Evolutionary conservation across 1,139 yeast species (phyloP), one percentile per base, ranked within the genome.

Genomic region (Nakaseomyces kungkrabaensis): DNA sequence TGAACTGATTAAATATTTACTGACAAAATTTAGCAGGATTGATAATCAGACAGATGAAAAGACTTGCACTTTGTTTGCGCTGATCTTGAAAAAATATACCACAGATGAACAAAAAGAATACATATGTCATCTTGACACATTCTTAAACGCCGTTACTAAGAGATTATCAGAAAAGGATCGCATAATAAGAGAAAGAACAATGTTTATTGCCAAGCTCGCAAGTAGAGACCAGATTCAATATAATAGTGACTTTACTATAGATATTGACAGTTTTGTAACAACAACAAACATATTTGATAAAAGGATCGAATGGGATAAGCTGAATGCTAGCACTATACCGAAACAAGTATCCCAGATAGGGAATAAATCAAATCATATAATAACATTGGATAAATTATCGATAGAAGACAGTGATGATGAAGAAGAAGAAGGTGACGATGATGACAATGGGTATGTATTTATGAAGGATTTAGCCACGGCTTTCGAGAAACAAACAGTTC

Each of bases 121-220:
- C 3, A 46, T 67, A 3, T 58, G 69, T 3, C 60, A 55, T 38
- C 55, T 58, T 22, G 46, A 59, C 13, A 24, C 46, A 1, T 69
- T 70, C 49, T 50, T 70, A 27, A 54, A 64, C 48, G 61, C 67
- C 1, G 65, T 71, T 6, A 69, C 73, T 0, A 52, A 60, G 10
- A 57, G 73, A 29, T 53, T 71, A 7, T 54, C 57, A 4, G 57
- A 63, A 32, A 60, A 63, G 41, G 61, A 63, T 42, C 27, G 41
- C 2, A 38, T 43, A 2, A 47, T 65, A 3, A 59, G 74, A 48
- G 68, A 66, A 47, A 54, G 70, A 4, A 71, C 72, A 0, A 68
- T 72, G 69, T 63, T 59, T 51, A 55, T 72, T 13, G 73, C 73
- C 4, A 71, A 69, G 48, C 49, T 52, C 3, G 51, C 69, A 2